These are phyloP conservation scores for Irpex lacteus DNA, from an alignment of 1,284 basidiomycete species.

Conservation along the genomic window DNA sequence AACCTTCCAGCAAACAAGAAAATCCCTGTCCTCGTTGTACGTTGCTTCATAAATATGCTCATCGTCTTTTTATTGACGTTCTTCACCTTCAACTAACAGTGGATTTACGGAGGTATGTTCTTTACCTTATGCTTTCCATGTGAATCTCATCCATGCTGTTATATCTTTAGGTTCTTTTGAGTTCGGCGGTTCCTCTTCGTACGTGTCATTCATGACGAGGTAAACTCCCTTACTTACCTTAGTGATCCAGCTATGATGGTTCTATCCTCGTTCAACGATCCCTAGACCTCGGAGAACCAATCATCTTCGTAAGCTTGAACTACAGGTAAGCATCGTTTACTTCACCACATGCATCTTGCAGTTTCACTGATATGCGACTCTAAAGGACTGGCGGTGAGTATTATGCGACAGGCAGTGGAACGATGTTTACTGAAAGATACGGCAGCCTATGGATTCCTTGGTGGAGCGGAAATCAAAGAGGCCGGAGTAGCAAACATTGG, in stretches of 20 bases:
- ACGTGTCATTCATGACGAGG: not conserved
- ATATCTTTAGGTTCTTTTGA: constrained; percentile 26
- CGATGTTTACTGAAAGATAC: not conserved
- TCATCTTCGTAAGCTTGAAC: constrained; percentile 32
- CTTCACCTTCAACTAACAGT: constrained; percentile 29
- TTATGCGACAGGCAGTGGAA: not conserved
- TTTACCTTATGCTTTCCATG: not conserved
- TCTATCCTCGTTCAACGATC: constrained; percentile 30
- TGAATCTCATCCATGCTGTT: not conserved
- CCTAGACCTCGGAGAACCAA: constrained; percentile 34
- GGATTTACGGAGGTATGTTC: constrained; percentile 51
- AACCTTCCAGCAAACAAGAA: not conserved
- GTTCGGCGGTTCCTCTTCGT: constrained; percentile 16
- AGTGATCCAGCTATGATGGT: constrained; percentile 22
- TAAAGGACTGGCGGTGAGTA: not conserved
- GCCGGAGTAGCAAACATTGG: constrained; percentile 54
- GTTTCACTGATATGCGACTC: not conserved
- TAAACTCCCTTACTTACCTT: not conserved
- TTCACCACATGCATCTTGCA: not conserved
- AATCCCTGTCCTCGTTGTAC: not conserved
- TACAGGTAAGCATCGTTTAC: constrained; percentile 21
- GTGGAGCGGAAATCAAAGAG: constrained; percentile 45
- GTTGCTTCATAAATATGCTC: not conserved
- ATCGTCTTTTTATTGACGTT: not conserved
- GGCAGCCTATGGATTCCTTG: constrained; percentile 42